These are phyloP conservation scores for Plectosphaerella plurivora DNA, from an alignment of 2,329 filamentous ascomycete genomes.

Conservation along the genomic window DNA sequence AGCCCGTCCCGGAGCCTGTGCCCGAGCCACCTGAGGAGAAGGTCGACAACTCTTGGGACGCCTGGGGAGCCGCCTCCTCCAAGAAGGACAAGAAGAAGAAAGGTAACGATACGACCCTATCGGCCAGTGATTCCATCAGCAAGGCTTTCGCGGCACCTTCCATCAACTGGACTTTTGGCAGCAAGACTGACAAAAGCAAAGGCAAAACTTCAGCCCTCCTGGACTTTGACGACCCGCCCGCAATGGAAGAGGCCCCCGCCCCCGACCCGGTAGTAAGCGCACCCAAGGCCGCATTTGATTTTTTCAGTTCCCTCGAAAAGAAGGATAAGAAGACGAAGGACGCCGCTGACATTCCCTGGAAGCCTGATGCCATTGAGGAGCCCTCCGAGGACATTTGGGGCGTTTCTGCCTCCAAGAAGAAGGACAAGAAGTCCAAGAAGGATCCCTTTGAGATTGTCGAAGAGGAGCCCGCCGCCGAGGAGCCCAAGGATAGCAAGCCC, in stretches of 20 bases:
- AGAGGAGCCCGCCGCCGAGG: slow-evolving; percentile 37
- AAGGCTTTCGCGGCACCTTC: slow-evolving; percentile 4
- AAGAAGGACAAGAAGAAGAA: slow-evolving; percentile 27
- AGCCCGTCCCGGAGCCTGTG: slow-evolving; percentile 17
- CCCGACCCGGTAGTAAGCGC: slow-evolving; percentile 23
- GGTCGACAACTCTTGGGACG: slow-evolving; percentile 11
- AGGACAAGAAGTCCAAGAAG: slow-evolving; percentile 43
- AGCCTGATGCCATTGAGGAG: slow-evolving; percentile 38
- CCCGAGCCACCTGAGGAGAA: slow-evolving; percentile 7
- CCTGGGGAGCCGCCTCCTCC: slow-evolving; percentile 14
- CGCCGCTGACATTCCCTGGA: slow-evolving; percentile 24
- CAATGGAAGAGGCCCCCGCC: slow-evolving; percentile 18
- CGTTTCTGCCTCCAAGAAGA: slow-evolving; percentile 35
- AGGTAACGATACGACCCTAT: slow-evolving; percentile 25
- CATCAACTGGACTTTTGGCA: slow-evolving; percentile 9
- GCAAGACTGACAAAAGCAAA: slow-evolving; percentile 44
- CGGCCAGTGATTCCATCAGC: slow-evolving; percentile 3
- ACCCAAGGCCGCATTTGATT: slow-evolving; percentile 39
- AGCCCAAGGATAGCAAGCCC: slow-evolving; percentile 36
- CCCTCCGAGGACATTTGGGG: slow-evolving; percentile 36
- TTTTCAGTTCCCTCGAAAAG: slow-evolving; percentile 43
- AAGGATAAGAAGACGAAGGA: slow-evolving; percentile 4
- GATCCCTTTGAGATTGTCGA: slow-evolving; percentile 41
- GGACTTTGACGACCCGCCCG: slow-evolving; percentile 20
- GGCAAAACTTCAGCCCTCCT: slow-evolving; percentile 25